phyloP scores from a whole-genome alignment of 2,329 filamentous ascomycete genomes.

The Beauveria medogensis region DNA sequence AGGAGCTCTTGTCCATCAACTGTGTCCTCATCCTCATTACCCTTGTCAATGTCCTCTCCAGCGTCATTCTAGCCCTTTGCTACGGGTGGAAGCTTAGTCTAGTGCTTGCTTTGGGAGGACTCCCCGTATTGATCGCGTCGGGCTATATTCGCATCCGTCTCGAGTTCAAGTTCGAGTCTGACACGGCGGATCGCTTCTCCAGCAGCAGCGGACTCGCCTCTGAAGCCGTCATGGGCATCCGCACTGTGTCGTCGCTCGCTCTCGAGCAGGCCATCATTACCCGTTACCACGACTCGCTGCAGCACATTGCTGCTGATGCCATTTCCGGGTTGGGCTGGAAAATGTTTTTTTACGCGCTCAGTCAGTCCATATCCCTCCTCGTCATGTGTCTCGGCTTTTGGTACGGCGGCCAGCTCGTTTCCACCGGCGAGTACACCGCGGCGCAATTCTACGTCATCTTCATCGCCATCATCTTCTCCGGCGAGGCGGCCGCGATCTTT shows the following conservation, averaged over 20 bases:
- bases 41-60: slow-evolving; percentile 36
- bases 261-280: slow-evolving; percentile 34
- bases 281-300: slow-evolving; percentile 25
- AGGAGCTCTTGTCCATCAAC: slow-evolving; percentile 43
- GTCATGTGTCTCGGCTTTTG: slow-evolving; percentile 33
- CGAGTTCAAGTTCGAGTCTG: slow-evolving; percentile 37
- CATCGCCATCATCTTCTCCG: slow-evolving; percentile 39
- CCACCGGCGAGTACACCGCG: slow-evolving; percentile 37
- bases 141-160: slow-evolving; percentile 42
- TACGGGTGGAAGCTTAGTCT: slow-evolving; percentile 44
- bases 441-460: slow-evolving; percentile 43
- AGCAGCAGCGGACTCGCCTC: slow-evolving; percentile 40
- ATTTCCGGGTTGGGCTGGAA: slow-evolving; percentile 26
- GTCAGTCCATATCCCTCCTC: slow-evolving; percentile 31
- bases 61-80: slow-evolving; percentile 36
- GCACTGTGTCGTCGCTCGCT: slow-evolving; percentile 37
- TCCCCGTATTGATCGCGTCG: slow-evolving; percentile 35
- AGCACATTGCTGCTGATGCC: slow-evolving; percentile 23
- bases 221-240: slow-evolving; percentile 36
- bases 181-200: slow-evolving; percentile 35
- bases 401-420: slow-evolving; percentile 32
- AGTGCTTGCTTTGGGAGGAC: slow-evolving; percentile 35
- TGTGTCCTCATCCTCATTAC: slow-evolving; percentile 39
- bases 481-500: slow-evolving; percentile 32
- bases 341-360: slow-evolving; percentile 34